Base-by-base conservation (phyloP, 495 filamentous ascomycete species). In the Penicillium canescens region DNA sequence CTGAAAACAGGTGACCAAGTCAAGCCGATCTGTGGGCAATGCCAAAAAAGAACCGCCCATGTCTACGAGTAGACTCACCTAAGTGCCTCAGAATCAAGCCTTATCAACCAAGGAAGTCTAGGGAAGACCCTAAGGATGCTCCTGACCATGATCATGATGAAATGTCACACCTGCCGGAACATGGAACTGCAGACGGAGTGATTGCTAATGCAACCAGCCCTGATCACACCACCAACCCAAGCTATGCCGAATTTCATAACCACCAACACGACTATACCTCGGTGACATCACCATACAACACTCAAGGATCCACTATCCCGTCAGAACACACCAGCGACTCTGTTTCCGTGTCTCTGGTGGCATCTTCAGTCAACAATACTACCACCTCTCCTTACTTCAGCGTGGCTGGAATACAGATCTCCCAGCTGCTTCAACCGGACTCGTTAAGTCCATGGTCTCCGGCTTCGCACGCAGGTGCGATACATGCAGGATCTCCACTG, bases 41-140 rank as follows among this genome's bases (percentile, higher is more conserved):
- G 50, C 33, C 50, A 53, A 34, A 53, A 53, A 44, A 45, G 35
- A 28, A 53, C 42, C 50, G 50, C 34, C 42, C 42, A 44, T 53
- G 50, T 20, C 50, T 44, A 28, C 50, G 41, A 46, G 50, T 21
- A 53, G 42, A 53, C 21, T 26, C 28, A 33, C 28, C 35, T 42
- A 53, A 40, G 23, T 20, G 47, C 42, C 18, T 53, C 42, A 44
- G 42, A 38, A 53, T 53, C 50, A 53, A 39, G 36, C 50, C 16
- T 31, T 53, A 53, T 46, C 42, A 46, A 45, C 16, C 24, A 39
- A 31, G 16, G 33, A 42, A 37, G 21, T 4, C 39, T 13, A 44
- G 34, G 21, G n/a, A 36, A 42, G 38, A 42, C 16, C 18, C 48
- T 18, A 38, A 50, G 37, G 47, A 50, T 50, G 47, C 37, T 50